Evolutionary conservation across 1,284 basidiomycete genomes (phyloP).

Genomic region (Ceratobasidium sp.): DNA sequence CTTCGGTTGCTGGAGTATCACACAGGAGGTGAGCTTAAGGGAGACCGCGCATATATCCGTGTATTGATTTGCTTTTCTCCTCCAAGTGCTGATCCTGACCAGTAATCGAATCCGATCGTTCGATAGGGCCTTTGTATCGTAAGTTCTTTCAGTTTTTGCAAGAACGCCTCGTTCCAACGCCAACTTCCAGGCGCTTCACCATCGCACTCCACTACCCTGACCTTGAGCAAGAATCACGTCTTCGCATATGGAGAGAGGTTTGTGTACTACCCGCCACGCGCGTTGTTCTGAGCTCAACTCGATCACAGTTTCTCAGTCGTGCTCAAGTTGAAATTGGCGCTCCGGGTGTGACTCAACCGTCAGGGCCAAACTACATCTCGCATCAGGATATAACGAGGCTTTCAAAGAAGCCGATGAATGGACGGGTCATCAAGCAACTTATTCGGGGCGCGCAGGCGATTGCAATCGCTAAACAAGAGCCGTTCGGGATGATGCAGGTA

Average conservation of each 20-base stretch:
- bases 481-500: constrained; percentile 17
- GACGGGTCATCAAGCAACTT: constrained; percentile 26
- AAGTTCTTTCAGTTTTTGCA: not conserved
- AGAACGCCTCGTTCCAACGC: not conserved
- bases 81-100: constrained; percentile 18
- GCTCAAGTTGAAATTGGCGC: constrained; percentile 10
- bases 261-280: not conserved
- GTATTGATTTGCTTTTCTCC: not conserved
- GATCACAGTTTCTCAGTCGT: not conserved
- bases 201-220: constrained; percentile 22
- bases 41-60: not conserved
- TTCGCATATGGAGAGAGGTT: constrained; percentile 25
- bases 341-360: not conserved
- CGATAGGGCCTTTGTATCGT: constrained; percentile 30
- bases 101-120: constrained; percentile 19
- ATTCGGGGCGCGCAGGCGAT: constrained; percentile 29
- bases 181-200: constrained; percentile 9
- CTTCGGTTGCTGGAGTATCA: constrained; percentile 29
- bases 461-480: constrained; percentile 27
- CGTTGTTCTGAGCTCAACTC: not conserved
- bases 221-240: constrained; percentile 12
- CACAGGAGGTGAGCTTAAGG: constrained; percentile 5
- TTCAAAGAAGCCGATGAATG: constrained; percentile 21
- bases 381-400: constrained; percentile 19
- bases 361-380: constrained; percentile 22